These are phyloP conservation scores for Emmonsia crescens DNA, from an alignment of 2,329 filamentous ascomycete genomes.

Conservation along the genomic window DNA sequence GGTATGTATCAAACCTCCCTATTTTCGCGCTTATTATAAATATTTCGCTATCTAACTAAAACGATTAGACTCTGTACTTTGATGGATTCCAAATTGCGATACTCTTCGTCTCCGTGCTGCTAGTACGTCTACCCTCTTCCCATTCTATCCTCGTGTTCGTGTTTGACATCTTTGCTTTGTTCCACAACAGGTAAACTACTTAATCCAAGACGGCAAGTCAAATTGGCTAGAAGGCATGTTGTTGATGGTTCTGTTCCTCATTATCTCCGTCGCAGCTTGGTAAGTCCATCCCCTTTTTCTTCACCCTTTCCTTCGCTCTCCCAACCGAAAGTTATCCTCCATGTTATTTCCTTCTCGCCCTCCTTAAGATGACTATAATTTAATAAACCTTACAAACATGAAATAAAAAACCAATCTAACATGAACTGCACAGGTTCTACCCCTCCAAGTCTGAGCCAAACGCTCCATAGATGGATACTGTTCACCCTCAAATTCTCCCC, in stretches of 20 bases:
- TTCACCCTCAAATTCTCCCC: not conserved
- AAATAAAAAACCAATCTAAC: not conserved
- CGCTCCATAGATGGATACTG: not conserved
- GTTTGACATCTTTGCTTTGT: conserved; percentile 20
- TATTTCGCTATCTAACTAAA: conserved; percentile 4
- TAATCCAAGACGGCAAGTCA: conserved; percentile 51
- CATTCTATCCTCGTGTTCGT: not conserved
- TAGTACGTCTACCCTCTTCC: conserved; percentile 21
- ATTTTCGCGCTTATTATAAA: conserved; percentile 6
- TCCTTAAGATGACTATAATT: not conserved
- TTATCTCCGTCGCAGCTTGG: conserved; percentile 51
- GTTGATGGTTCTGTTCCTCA: conserved; percentile 50
- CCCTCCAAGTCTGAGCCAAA: conserved; percentile 4
- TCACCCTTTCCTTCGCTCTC: not conserved
- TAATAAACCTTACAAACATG: not conserved
- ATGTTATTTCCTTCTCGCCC: not conserved
- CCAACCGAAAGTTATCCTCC: not conserved
- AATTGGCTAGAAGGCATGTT: conserved; percentile 52
- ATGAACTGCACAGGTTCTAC: conserved; percentile 5
- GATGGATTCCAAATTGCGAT: conserved; percentile 75
- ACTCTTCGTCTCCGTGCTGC: conserved; percentile 45
- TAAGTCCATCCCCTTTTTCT: conserved; percentile 19
- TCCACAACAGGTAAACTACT: conserved; percentile 46
- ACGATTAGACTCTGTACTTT: conserved; percentile 60
- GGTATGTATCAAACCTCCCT: conserved; percentile 25